phyloP scores from a whole-genome alignment of 1,284 basidiomycete species.

The Moesziomyces sp. region DNA sequence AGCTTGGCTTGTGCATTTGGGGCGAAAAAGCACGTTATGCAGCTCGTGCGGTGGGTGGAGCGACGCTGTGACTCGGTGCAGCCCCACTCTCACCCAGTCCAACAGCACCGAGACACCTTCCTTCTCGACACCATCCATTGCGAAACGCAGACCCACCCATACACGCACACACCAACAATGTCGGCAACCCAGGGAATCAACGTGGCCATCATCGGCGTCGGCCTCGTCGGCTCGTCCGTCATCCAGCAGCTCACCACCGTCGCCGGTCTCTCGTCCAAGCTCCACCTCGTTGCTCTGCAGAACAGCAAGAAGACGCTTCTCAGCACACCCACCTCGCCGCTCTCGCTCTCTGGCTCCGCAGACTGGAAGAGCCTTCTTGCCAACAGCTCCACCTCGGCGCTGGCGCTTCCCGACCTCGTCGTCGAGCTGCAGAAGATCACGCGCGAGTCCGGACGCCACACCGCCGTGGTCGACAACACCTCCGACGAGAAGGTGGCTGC shows the following conservation, averaged over 20 bases:
- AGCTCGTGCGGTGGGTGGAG: background rate
- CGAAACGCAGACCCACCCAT: background rate
- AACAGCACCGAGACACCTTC: background rate
- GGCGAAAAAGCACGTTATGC: conserved; percentile 19
- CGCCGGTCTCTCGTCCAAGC: conserved; percentile 39
- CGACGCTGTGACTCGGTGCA: conserved; percentile 14
- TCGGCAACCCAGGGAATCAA: conserved; percentile 52
- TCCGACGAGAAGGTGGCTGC: conserved; percentile 84
- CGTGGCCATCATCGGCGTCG: conserved; percentile 64
- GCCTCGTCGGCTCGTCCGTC: conserved; percentile 65
- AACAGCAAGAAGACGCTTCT: conserved; percentile 66
- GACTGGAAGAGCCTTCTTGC: conserved; percentile 55
- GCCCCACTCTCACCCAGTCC: background rate
- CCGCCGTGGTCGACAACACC: conserved; percentile 92
- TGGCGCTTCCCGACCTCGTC: conserved; percentile 53
- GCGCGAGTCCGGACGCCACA: conserved; percentile 53
- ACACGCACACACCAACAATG: conserved; percentile 18
- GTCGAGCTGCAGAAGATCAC: conserved; percentile 52
- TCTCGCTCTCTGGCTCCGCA: conserved; percentile 29
- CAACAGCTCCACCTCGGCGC: conserved; percentile 42
- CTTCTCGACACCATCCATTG: background rate
- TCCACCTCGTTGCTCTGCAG: conserved; percentile 62
- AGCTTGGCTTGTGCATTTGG: conserved; percentile 22
- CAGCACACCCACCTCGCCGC: conserved; percentile 31
- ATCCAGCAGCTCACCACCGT: conserved; percentile 61